Percentiles rank a stretch among this genome's conserved stretches.
Conservation (phyloP, 345 rosid species). For the Pistacia atlantica region DNA sequence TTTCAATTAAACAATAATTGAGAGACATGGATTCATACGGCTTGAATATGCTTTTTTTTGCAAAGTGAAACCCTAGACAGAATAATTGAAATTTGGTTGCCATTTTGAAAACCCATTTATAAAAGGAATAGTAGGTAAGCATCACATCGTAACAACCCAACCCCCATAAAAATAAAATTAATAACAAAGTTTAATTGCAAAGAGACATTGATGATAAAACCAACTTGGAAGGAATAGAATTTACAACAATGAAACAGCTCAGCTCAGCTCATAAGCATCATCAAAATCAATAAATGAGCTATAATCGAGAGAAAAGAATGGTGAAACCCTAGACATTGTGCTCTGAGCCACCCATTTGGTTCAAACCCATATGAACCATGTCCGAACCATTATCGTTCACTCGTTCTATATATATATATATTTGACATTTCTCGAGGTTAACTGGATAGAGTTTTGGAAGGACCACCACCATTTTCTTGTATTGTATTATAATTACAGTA, state of each 20-base stretch:
- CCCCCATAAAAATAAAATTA: neutral
- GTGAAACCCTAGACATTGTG: slow-evolving; percentile 28
- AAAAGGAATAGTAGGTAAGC: slow-evolving; percentile 6
- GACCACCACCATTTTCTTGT: neutral
- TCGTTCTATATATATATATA: neutral
- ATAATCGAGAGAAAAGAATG: slow-evolving; percentile 15
- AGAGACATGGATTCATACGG: neutral
- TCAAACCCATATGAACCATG: slow-evolving; percentile 1
- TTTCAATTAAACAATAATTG: slow-evolving; percentile 8
- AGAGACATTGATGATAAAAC: neutral
- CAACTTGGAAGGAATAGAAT: neutral
- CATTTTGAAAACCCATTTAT: neutral
- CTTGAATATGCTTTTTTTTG: neutral
- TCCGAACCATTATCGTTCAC: neutral
- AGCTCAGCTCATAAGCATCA: neutral
- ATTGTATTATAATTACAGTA: no score
- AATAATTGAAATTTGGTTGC: neutral
- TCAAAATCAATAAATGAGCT: neutral
- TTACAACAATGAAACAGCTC: neutral
- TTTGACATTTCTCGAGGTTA: neutral
- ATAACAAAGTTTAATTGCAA: neutral
- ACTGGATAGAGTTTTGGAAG: neutral
- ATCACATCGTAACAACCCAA: slow-evolving; percentile 19
- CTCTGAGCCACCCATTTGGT: slow-evolving; percentile 28
- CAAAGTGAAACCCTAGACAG: slow-evolving; percentile 11